Evolutionary conservation across 179 eudicot species (phyloP).

Genomic region (Spinacia oleracea): DNA sequence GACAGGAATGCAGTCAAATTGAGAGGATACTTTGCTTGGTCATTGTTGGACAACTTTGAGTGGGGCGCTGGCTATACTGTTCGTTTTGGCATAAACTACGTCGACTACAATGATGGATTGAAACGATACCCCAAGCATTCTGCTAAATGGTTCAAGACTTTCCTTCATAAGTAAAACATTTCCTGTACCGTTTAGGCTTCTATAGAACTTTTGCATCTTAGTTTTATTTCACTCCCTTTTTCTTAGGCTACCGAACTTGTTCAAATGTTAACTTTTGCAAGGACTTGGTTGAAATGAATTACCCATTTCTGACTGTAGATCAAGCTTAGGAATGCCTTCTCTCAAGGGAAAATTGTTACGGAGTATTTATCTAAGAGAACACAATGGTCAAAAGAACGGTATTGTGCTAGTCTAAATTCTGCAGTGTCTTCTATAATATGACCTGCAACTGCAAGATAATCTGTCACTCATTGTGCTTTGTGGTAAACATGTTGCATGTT

Average conservation of each 20-base stretch:
- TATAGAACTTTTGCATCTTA: background rate
- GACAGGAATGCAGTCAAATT: conserved; percentile 27
- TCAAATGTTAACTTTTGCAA: background rate
- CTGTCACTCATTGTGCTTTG: background rate
- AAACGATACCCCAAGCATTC: conserved; percentile 38
- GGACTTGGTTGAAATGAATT: background rate
- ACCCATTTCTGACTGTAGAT: background rate
- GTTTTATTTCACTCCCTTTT: background rate
- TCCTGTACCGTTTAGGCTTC: background rate
- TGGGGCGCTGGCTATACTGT: conserved; percentile 39
- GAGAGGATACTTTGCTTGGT: conserved; percentile 43
- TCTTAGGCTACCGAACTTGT: conserved; percentile 9
- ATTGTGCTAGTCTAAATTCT: background rate
- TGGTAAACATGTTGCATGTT: background rate
- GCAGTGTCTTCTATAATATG: background rate
- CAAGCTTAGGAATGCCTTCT: background rate
- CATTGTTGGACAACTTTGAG: conserved; percentile 46
- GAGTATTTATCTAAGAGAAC: background rate
- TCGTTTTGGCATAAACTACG: conserved; percentile 37
- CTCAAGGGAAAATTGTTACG: background rate
- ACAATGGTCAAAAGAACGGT: background rate
- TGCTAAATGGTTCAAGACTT: conserved; percentile 42
- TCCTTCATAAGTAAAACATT: conserved; percentile 24
- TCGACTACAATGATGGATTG: conserved; percentile 32
- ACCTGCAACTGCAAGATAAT: background rate